Base-by-base conservation (phyloP, 495 filamentous ascomycete species). In the Halenospora varia region DNA sequence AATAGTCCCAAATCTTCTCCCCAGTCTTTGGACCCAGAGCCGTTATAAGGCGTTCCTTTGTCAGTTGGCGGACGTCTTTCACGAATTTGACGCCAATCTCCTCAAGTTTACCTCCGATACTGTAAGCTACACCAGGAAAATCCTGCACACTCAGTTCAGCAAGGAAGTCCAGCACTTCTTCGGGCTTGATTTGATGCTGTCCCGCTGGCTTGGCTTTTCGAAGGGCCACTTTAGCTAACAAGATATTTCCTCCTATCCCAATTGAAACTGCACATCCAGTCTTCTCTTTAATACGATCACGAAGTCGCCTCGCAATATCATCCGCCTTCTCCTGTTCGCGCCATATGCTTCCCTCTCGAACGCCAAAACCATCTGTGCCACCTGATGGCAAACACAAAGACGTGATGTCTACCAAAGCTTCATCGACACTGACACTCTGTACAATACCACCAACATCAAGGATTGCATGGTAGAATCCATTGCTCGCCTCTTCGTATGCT, bases 341-440 rank as follows among this genome's bases (percentile, higher is more conserved):
- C 76, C 87, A 86, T 3, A 92, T 81, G 40, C 83, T 89, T 0
- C 84, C 87, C 65, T 95, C 89, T 18, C 77, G 76, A 11, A 87
- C 66, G 2, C 82, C 82, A n/a, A 74, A 73, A 11, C 88, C 89
- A 59, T 87, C 81, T 2, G 86, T 86, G 2, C 84, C 88, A 22
- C 84, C 82, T 4, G 78, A 82, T 10, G 80, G 73, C 25, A 92
- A 69, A 60, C 91, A 88, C 17, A 86, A 65, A 0, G 71, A 70
- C 22, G 86, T 89, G 48, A 91, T 74, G 67, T 97, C 92, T 10
- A 96, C 72, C 11, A 97, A 77, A 6, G 90, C 94, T 69, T 98
- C 94, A 62, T 98, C 94, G 51, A 98, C 88, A 60, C 94, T 97
- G 23, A 97, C 92, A 66, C 94, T 97, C 66, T 98, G 95, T 3